Percentiles rank a stretch among this genome's conserved stretches.
These are phyloP conservation scores for Neltuma alba DNA, from an alignment of 306 rosid genomes.

Conservation along the genomic window DNA sequence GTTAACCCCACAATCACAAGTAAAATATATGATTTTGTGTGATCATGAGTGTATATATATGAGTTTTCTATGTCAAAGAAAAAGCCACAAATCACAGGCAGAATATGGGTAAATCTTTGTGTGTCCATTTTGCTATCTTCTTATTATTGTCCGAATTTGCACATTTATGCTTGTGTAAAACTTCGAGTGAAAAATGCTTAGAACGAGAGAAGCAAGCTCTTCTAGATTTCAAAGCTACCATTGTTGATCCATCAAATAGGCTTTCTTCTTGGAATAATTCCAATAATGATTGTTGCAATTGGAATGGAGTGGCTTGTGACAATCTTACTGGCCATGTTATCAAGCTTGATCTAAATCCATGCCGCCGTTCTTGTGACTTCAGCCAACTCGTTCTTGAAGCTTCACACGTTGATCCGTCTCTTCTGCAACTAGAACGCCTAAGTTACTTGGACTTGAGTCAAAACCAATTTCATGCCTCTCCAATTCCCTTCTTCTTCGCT, in stretches of 20 bases:
- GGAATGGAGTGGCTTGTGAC: neutral
- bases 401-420: neutral
- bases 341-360: neutral
- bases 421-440: neutral
- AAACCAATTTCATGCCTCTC: neutral
- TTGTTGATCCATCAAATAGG: neutral
- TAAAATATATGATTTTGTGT: too few relatives aligned
- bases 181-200: neutral
- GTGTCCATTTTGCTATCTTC: neutral
- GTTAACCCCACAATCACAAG: too few relatives aligned
- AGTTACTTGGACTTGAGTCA: neutral
- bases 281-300: neutral
- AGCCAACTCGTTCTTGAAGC: neutral
- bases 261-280: neutral
- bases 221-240: neutral
- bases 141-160: neutral
- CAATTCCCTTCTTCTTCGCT: neutral
- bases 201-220: conserved; percentile 9
- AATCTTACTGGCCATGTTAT: neutral
- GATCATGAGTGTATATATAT: too few relatives aligned
- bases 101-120: neutral
- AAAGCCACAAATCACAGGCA: neutral
- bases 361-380: neutral
- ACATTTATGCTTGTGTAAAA: neutral
- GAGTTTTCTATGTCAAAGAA: too few relatives aligned